phyloP scores from a whole-genome alignment of 1,284 basidiomycete genomes.

The Moesziomyces sp. region DNA sequence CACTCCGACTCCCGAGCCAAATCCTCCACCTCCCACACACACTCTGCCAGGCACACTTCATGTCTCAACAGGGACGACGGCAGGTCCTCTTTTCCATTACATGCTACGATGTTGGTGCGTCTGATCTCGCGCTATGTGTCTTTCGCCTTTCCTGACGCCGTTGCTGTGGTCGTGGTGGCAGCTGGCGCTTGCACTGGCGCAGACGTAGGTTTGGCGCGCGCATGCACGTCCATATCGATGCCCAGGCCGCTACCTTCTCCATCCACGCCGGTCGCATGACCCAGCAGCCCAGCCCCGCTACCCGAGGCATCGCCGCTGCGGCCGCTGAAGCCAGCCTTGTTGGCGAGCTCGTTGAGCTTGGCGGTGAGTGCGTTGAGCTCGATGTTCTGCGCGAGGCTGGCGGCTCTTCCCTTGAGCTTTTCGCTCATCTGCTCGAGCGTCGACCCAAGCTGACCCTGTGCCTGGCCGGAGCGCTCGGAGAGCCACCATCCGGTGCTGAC shows the following conservation, averaged over 20 bases:
- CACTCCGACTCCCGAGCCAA: neutral
- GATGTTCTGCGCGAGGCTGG: conserved; percentile 45
- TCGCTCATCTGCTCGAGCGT: conserved; percentile 40
- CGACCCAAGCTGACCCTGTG: conserved; percentile 11
- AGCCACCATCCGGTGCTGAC: conserved; percentile 57
- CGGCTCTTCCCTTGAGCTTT: conserved; percentile 39
- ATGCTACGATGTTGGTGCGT: neutral
- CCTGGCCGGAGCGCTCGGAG: conserved; percentile 22
- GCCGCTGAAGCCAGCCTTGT: conserved; percentile 46
- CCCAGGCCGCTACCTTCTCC: conserved; percentile 7
- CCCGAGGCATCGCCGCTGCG: conserved; percentile 4
- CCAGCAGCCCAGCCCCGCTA: neutral
- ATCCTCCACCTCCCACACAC: neutral
- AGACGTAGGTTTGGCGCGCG: neutral
- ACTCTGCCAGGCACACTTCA: too few relatives aligned
- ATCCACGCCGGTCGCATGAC: neutral
- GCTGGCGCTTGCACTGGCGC: neutral
- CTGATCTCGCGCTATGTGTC: conserved; percentile 6
- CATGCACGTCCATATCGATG: conserved; percentile 16
- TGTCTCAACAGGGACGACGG: too few relatives aligned
- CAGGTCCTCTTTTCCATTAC: neutral
- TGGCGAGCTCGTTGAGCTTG: conserved; percentile 54
- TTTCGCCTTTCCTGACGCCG: conserved; percentile 9
- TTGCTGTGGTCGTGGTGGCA: neutral
- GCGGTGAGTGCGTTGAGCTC: conserved; percentile 53